Evolutionary conservation across 805 yeast species (phyloP), one percentile per base, ranked within the genome.

Genomic region (Myxozyma geophila): DNA sequence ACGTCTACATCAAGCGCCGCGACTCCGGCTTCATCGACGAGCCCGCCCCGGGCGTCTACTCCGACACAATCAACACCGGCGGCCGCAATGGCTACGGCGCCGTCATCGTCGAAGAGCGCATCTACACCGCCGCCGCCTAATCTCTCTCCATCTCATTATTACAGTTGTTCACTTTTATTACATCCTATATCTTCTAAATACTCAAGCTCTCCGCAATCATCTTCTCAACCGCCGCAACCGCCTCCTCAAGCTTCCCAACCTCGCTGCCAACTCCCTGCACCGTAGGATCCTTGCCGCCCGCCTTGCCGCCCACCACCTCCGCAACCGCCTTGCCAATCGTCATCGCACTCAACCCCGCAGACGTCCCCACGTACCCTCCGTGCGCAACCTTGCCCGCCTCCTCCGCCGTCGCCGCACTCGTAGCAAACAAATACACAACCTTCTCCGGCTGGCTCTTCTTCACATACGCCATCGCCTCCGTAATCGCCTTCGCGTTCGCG

Each of bases 211-310:
- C 87, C 50, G 78, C 74, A 68, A 92, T 81, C 67, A 85, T 76
- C 73, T 81, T 81, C 70, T 82, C 82, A 58, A 92, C 84, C 67
- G 87, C 90, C 40, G 81, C 83, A 68, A 95, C 81, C 35, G 99
- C 99, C 47, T 81, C 82, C 48, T 81, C 82, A 58, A 91, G 81
- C 67, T 89, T 90, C 40, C 78, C 81, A 43, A 87, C 82, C 67
- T 90, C 88, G 71, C 87, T 90, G 72, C 99, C 99, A 87, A 91
- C 89, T 78, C 99, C 99, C 80, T 95, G 99, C 71, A 91, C 90
- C 60, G 92, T 87, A 70, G 91, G 90, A 68, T 97, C 98, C 79
- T 91, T 95, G 77, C 99, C 99, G 79, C 99, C 99, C 63, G 97
- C 96, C 77, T 89, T 91, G 77, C 99, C 99, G 69, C 99, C 99